phyloP scores from a whole-genome alignment of 2,329 filamentous ascomycete genomes.

The Coniosporium tulheliwenetii region DNA sequence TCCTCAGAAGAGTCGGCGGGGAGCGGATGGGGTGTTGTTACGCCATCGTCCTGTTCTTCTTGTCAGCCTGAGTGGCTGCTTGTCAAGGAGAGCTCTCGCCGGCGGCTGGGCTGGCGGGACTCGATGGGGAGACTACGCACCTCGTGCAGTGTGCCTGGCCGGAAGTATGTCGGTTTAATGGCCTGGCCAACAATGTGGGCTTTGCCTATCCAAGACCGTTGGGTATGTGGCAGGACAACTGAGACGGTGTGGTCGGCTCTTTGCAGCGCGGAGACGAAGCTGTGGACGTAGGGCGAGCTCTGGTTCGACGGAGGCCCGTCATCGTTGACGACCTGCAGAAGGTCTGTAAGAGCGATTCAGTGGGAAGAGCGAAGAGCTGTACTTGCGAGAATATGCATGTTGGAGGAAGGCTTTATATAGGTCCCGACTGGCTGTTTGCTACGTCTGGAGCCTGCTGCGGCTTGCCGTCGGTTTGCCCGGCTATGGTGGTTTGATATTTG shows the following conservation, averaged over 20 bases:
- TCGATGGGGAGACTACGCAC: too few relatives aligned
- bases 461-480: too few relatives aligned
- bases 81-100: too few relatives aligned
- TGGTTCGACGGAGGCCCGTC: constrained; percentile 34
- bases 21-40: constrained; percentile 51
- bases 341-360: neutral
- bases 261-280: constrained; percentile 29
- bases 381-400: too few relatives aligned
- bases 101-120: too few relatives aligned
- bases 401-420: too few relatives aligned
- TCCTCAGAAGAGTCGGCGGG: constrained; percentile 22
- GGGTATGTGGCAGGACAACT: constrained; percentile 77
- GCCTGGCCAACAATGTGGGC: constrained; percentile 89
- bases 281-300: constrained; percentile 33
- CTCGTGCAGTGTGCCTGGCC: constrained; percentile 40
- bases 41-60: constrained; percentile 26
- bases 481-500: too few relatives aligned
- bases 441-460: too few relatives aligned
- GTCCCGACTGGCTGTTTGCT: too few relatives aligned
- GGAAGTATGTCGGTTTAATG: constrained; percentile 73
- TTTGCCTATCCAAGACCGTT: constrained; percentile 97
- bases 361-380: too few relatives aligned
- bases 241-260: constrained; percentile 71
- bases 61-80: too few relatives aligned
- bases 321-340: constrained; percentile 31